These are phyloP conservation scores for Caryopteris hybrid DNA, from an alignment of 305 asterid genomes.

Conservation along the genomic window DNA sequence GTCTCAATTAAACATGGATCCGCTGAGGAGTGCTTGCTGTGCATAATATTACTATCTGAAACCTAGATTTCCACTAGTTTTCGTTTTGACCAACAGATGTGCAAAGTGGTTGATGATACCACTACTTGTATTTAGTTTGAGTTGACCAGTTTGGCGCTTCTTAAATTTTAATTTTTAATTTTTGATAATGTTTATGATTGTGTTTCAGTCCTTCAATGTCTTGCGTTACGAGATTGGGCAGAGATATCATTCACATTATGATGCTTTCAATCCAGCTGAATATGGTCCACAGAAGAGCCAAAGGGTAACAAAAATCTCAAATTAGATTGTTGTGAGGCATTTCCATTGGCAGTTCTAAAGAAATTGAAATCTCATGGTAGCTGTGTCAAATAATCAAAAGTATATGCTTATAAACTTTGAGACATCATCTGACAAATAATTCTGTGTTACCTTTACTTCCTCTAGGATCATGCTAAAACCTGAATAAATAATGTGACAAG, in stretches of 20 bases:
- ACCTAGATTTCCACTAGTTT: not conserved
- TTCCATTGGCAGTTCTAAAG: not conserved
- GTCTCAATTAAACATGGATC: not conserved
- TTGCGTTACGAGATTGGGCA: conserved; percentile 90
- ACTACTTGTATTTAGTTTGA: conserved; percentile 3
- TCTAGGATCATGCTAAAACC: not conserved
- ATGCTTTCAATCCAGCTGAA: conserved; percentile 85
- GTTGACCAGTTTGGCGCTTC: conserved; percentile 17
- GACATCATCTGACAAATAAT: not conserved
- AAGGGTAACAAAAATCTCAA: conserved; percentile 49
- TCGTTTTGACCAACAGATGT: not conserved
- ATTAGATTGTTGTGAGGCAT: conserved; percentile 11
- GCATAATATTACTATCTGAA: not conserved
- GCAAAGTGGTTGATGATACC: not conserved
- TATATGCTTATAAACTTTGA: not conserved
- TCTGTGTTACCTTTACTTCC: not conserved
- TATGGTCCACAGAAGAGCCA: conserved; percentile 96
- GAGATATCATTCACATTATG: conserved; percentile 83
- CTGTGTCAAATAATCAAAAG: not conserved
- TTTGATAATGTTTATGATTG: conserved; percentile 15
- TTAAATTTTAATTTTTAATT: conserved; percentile 6
- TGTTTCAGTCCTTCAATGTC: conserved; percentile 83
- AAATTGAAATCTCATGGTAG: not conserved
- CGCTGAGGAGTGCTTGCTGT: not conserved
- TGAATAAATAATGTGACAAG: not conserved